phyloP scores from a whole-genome alignment of 2,329 filamentous ascomycete species.

The Dryadomyces quercus-mongolicae region DNA sequence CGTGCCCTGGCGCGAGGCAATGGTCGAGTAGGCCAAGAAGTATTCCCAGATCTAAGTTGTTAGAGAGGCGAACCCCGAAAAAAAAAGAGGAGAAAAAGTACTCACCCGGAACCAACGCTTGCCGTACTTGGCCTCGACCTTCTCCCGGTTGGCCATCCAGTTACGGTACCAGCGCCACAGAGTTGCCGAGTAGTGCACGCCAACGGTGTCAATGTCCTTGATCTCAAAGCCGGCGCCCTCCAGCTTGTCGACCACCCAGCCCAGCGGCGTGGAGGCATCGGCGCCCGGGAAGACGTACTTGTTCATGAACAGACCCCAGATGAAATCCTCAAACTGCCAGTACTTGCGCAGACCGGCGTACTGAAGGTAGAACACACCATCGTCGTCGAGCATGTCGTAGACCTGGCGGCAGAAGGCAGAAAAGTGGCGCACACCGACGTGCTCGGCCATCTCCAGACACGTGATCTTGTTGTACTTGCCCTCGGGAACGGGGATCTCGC shows the following conservation, averaged over 20 bases:
- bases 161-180: conserved; percentile 98
- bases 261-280: conserved; percentile 86
- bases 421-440: conserved; percentile 91
- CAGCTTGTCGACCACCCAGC: conserved; percentile 72
- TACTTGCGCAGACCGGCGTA: conserved; percentile 85
- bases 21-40: conserved; percentile 78
- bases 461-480: conserved; percentile 89
- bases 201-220: conserved; percentile 84
- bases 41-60: conserved; percentile 70
- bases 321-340: conserved; percentile 97
- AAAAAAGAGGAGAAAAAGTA: conserved; percentile 12
- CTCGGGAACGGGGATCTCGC: conserved; percentile 72
- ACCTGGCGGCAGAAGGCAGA: conserved; percentile 71
- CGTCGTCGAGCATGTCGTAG: conserved; percentile 90
- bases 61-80: neutral
- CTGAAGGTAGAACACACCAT: conserved; percentile 92
- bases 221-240: conserved; percentile 84
- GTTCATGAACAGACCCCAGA: conserved; percentile 99
- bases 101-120: conserved; percentile 87
- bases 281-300: conserved; percentile 98
- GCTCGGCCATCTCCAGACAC: conserved; percentile 96
- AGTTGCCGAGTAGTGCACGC: conserved; percentile 93
- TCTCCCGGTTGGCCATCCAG: conserved; percentile 89
- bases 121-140: conserved; percentile 91
- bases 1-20: conserved; percentile 69